A percentile compares a stretch with the other conserved stretches of the same genome.
Conservation (phyloP, 2,329 filamentous ascomycete species). For the Hymenoscyphus fraxineus region DNA sequence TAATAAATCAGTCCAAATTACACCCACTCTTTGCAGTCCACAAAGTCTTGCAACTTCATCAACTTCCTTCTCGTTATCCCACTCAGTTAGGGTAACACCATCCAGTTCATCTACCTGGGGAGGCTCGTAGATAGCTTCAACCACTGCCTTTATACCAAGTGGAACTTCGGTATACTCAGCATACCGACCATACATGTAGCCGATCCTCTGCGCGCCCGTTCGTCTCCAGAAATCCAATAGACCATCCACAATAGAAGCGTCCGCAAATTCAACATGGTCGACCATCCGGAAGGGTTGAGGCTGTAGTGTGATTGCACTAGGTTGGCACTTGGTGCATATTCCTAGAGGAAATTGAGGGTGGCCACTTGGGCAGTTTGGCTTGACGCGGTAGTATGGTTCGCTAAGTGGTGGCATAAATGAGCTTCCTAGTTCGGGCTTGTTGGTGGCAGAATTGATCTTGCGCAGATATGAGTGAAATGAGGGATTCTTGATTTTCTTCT, state of each 20-base stretch:
- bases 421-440: slow-evolving; percentile 88
- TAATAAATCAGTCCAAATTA: slow-evolving; percentile 90
- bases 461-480: slow-evolving; percentile 93
- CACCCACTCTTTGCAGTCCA: slow-evolving; percentile 81
- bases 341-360: slow-evolving; percentile 93
- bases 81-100: slow-evolving; percentile 78
- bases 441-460: slow-evolving; percentile 93
- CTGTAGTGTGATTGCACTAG: slow-evolving; percentile 91
- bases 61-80: slow-evolving; percentile 79
- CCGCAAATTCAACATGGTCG: slow-evolving; percentile 94
- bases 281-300: slow-evolving; percentile 95
- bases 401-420: slow-evolving; percentile 94
- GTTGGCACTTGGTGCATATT: slow-evolving; percentile 97
- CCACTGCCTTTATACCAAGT: slow-evolving; percentile 88
- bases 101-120: slow-evolving; percentile 87
- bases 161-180: slow-evolving; percentile 90
- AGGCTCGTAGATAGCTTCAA: slow-evolving; percentile 95
- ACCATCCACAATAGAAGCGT: slow-evolving; percentile 78
- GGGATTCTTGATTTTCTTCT: slow-evolving; percentile 98
- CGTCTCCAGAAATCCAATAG: slow-evolving; percentile 89
- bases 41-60: slow-evolving; percentile 78
- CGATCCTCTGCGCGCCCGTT: slow-evolving; percentile 78
- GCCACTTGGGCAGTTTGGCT: slow-evolving; percentile 83
- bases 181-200: slow-evolving; percentile 88
- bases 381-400: slow-evolving; percentile 90